These are phyloP conservation scores for Tilletia caries DNA, from an alignment of 1,284 basidiomycete species.

Conservation along the genomic window DNA sequence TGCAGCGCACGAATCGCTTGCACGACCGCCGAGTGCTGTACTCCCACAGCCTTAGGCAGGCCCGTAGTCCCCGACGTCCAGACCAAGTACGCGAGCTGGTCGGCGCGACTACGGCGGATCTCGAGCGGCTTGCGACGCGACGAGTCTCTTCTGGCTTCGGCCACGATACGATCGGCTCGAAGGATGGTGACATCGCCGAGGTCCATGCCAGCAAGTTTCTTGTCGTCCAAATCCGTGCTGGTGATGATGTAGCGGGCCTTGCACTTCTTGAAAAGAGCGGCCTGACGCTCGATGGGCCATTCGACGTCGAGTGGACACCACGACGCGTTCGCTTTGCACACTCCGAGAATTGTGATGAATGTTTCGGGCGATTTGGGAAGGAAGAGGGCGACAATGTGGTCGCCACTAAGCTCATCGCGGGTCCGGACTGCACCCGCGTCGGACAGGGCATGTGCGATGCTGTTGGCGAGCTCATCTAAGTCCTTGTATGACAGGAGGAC, in stretches of 20 bases:
- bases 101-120: not conserved
- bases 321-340: constrained; percentile 51
- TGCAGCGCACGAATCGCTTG: constrained; percentile 50
- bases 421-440: not conserved
- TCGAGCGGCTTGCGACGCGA: not conserved
- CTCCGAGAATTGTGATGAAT: constrained; percentile 44
- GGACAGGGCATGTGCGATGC: constrained; percentile 29
- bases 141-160: not conserved
- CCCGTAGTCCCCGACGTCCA: constrained; percentile 56
- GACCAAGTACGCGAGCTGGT: constrained; percentile 49
- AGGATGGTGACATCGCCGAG: not conserved
- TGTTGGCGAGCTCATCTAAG: constrained; percentile 35
- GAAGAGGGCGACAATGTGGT: constrained; percentile 45
- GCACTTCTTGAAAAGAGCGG: constrained; percentile 50
- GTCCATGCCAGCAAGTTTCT: not conserved
- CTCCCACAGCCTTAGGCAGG: constrained; percentile 52
- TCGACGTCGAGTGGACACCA: constrained; percentile 55
- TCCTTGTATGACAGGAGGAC: constrained; percentile 36
- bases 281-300: constrained; percentile 48
- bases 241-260: constrained; percentile 36
- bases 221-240: not conserved
- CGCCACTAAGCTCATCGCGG: not conserved
- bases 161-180: not conserved
- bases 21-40: constrained; percentile 49
- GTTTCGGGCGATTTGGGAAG: constrained; percentile 45